phyloP scores from a whole-genome alignment of 139 green algal species.

The Chlamydomonas sp. region DNA sequence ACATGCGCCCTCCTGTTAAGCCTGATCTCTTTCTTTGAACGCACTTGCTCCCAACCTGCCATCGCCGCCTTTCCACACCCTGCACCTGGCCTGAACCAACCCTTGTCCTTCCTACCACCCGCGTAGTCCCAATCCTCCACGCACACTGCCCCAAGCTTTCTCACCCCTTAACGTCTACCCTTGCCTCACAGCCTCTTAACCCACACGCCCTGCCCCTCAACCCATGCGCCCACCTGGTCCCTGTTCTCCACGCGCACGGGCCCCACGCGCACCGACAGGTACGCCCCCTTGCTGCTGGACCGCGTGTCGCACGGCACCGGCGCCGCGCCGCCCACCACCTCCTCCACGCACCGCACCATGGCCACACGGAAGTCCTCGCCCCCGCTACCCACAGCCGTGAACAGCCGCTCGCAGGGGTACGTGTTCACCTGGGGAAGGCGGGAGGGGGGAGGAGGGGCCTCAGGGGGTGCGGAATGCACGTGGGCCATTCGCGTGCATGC shows the following conservation, averaged over 20 bases:
- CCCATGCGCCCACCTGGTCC: constrained; percentile 1
- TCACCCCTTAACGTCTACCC: not conserved
- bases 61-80: too few species aligned
- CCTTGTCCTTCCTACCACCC: too few species aligned
- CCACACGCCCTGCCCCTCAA: not conserved
- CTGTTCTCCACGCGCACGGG: not conserved
- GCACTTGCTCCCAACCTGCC: too few species aligned
- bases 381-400: constrained; percentile 32
- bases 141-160: too few species aligned
- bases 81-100: too few species aligned
- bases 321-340: not conserved
- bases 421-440: constrained; percentile 23
- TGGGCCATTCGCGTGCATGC: not conserved
- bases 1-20: too few species aligned
- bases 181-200: not conserved
- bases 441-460: not conserved
- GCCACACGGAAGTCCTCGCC: constrained; percentile 18
- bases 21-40: too few species aligned
- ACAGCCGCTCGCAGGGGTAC: constrained; percentile 31
- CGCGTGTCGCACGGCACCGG: not conserved
- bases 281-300: constrained; percentile 11
- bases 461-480: not conserved
- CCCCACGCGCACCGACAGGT: constrained; percentile 21
- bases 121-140: too few species aligned
- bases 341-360: constrained; percentile 26